phyloP scores from a whole-genome alignment of 768 basidiomycete genomes.

The Rhodotorula babjevae region DNA sequence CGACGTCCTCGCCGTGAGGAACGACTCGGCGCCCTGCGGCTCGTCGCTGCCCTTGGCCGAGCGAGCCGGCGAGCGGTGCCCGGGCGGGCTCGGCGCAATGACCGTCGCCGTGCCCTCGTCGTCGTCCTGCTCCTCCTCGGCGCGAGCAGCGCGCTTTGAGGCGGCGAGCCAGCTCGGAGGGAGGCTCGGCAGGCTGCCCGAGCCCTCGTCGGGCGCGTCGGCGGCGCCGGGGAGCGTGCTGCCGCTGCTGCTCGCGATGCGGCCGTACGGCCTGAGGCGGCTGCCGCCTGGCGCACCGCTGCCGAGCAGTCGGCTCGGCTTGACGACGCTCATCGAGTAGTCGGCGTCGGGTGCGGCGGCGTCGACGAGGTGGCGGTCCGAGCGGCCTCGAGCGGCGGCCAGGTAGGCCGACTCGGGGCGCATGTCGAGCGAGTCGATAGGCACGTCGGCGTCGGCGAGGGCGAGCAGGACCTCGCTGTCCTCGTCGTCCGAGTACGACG shows the following conservation, averaged over 20 bases:
- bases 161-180: constrained; percentile 48
- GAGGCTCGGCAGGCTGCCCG: constrained; percentile 54
- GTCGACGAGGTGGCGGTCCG: background rate
- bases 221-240: constrained; percentile 53
- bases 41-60: constrained; percentile 17
- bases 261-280: constrained; percentile 8
- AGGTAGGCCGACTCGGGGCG: constrained; percentile 3
- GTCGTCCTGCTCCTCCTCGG: background rate
- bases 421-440: constrained; percentile 24
- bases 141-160: constrained; percentile 45
- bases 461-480: constrained; percentile 28
- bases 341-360: too few relatives aligned
- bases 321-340: constrained; percentile 24
- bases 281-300: background rate
- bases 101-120: constrained; percentile 13
- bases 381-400: background rate
- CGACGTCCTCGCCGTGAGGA: constrained; percentile 45
- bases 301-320: background rate
- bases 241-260: constrained; percentile 21
- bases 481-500: background rate
- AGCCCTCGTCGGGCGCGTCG: constrained; percentile 56
- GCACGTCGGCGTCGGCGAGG: constrained; percentile 16
- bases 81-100: constrained; percentile 2
- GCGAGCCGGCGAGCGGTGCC: background rate
- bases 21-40: constrained; percentile 40